phyloP scores from a whole-genome alignment of 345 rosid genomes.

The Camelina hispida region DNA sequence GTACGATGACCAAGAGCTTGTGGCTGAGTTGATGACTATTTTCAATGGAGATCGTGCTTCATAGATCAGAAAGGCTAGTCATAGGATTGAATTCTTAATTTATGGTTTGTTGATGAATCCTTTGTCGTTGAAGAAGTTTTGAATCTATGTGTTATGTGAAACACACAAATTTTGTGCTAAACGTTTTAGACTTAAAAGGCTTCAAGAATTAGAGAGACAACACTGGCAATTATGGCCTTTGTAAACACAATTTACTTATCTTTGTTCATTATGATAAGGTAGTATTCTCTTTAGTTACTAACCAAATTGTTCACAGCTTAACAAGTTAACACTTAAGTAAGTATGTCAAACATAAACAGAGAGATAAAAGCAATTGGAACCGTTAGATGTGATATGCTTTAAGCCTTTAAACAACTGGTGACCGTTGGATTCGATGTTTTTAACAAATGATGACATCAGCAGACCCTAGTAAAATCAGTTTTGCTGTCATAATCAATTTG shows the following conservation, averaged over 20 bases:
- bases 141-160: neutral
- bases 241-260: too few species aligned
- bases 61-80: neutral
- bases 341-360: neutral
- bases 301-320: too few species aligned
- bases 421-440: neutral
- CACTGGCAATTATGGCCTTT: too few species aligned
- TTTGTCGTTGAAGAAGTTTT: neutral
- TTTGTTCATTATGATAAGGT: too few species aligned
- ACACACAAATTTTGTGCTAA: neutral
- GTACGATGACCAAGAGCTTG: slow-evolving; percentile 8
- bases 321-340: too few species aligned
- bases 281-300: too few species aligned
- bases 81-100: too few species aligned
- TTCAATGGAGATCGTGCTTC: neutral
- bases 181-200: too few species aligned
- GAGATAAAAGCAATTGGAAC: neutral
- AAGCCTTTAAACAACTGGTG: neutral
- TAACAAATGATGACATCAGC: neutral
- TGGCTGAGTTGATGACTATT: slow-evolving; percentile 6
- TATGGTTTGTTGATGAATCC: neutral
- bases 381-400: neutral
- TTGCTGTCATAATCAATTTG: too few species aligned
- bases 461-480: too few species aligned
- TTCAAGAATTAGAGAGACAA: neutral